Percentiles rank a stretch among this genome's conserved stretches.
These are phyloP conservation scores for Neurospora terricola DNA, from an alignment of 495 filamentous ascomycete genomes.

Conservation along the genomic window DNA sequence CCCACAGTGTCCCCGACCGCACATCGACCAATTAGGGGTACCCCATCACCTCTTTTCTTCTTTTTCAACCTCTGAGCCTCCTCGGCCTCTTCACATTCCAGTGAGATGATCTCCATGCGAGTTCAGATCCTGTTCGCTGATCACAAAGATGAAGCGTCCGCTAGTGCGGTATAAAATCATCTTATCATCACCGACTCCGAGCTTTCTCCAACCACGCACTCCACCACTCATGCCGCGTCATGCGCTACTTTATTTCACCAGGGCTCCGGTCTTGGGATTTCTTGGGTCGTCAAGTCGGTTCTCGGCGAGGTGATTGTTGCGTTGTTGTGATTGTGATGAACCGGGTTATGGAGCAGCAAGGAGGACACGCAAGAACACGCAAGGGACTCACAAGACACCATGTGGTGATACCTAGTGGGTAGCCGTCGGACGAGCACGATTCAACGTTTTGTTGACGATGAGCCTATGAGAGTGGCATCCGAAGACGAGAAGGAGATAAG, in stretches of 20 bases:
- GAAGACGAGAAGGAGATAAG: not conserved
- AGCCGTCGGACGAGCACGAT: not conserved
- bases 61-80: not conserved
- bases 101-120: too few species aligned
- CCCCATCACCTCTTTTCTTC: not conserved
- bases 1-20: not conserved
- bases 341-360: not conserved
- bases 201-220: not conserved
- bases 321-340: not conserved
- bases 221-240: not conserved
- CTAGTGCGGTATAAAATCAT: not conserved
- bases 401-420: not conserved
- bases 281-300: not conserved
- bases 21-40: not conserved
- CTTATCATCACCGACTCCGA: not conserved
- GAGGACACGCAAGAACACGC: not conserved
- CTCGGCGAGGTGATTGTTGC: not conserved
- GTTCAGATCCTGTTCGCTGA: not conserved
- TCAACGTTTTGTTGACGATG: not conserved
- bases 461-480: not conserved
- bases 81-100: too few species aligned
- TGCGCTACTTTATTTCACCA: not conserved
- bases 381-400: not conserved
- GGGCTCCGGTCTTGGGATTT: not conserved
- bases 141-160: not conserved